phyloP scores from a whole-genome alignment of 1,139 yeast species.

The Suhomyces choctaworum region DNA sequence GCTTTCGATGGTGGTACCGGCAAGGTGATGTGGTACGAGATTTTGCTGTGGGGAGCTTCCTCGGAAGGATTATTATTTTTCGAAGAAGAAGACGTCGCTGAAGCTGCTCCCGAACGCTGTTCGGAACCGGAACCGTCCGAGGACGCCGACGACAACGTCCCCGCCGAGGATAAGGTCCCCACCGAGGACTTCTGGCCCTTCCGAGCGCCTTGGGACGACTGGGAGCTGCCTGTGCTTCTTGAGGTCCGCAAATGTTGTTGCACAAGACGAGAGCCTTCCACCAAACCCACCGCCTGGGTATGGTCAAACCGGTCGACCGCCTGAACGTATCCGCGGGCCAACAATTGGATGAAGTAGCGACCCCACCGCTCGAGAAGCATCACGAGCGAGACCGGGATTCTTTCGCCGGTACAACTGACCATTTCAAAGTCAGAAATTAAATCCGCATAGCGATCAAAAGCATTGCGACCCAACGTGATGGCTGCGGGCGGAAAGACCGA shows the following conservation, averaged over 20 bases:
- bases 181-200: conserved; percentile 6
- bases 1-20: conserved; percentile 25
- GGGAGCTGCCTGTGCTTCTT: conserved; percentile 12
- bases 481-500: conserved; percentile 77
- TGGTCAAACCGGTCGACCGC: conserved; percentile 52
- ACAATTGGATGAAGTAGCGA: conserved; percentile 56
- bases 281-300: conserved; percentile 21
- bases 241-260: conserved; percentile 8
- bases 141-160: conserved; percentile 12
- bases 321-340: conserved; percentile 63
- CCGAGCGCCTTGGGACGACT: conserved; percentile 4
- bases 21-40: conserved; percentile 23
- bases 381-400: conserved; percentile 59
- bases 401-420: conserved; percentile 64
- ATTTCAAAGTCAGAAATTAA: conserved; percentile 70
- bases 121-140: conserved; percentile 7
- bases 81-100: no score
- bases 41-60: conserved; percentile 6
- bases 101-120: no score
- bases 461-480: conserved; percentile 71
- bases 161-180: conserved; percentile 3
- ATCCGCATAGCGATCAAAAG: conserved; percentile 65
- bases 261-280: background rate
- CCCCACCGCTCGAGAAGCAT: conserved; percentile 77
- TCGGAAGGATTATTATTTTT: conserved; percentile 1